A percentile compares a stretch with the other conserved stretches of the same genome.
Conservation (phyloP, 768 basidiomycete species). For the Mycena metata region DNA sequence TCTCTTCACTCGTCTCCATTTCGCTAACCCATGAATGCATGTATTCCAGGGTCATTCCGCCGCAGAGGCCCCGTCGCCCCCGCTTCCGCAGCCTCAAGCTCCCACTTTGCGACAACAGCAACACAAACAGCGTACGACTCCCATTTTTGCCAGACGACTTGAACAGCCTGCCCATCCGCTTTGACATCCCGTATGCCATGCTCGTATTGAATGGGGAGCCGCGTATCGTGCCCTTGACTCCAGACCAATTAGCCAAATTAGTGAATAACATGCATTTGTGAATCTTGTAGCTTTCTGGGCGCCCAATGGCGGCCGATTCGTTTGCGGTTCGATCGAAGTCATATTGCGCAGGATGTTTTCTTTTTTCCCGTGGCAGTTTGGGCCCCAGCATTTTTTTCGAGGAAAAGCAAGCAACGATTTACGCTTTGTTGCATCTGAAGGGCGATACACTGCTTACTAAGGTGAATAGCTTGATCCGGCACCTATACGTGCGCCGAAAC, state of each 20-base stretch:
- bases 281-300: neutral
- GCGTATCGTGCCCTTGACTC: constrained; percentile 27
- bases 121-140: constrained; percentile 17
- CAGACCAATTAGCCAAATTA: constrained; percentile 12
- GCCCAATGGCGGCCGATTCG: no score
- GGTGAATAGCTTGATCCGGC: neutral
- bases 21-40: no score
- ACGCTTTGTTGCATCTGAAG: neutral
- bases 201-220: constrained; percentile 29
- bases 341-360: no score
- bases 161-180: constrained; percentile 22
- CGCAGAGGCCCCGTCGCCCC: constrained; percentile 4
- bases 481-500: neutral
- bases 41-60: constrained; percentile 6
- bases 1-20: neutral
- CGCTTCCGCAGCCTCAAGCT: constrained; percentile 28
- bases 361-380: no score
- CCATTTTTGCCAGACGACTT: constrained; percentile 21
- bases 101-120: constrained; percentile 15
- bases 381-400: neutral
- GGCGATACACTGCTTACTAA: neutral
- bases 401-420: neutral
- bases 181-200: constrained; percentile 21
- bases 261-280: constrained; percentile 18
- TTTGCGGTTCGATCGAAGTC: no score